Evolutionary conservation across 768 basidiomycete genomes (phyloP), one percentile per base, ranked within the genome.

Genomic region (Cyclocybe aegerita): DNA sequence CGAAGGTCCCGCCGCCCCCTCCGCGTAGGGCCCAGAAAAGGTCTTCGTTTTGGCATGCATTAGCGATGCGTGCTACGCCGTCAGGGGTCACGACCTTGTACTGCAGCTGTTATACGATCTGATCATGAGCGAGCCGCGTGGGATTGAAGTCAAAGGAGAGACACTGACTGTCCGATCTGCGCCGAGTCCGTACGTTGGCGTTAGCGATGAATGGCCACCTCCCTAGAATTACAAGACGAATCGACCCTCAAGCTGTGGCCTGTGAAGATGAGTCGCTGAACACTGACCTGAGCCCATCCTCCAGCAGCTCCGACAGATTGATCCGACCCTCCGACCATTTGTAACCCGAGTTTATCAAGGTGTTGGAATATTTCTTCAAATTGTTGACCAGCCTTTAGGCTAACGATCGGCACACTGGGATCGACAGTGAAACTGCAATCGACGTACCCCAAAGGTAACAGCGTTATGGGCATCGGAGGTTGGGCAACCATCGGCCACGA

Each of bases 41-140:
- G 62, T 82, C 80, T 47, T 67, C 50, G 50, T 81, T 77, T 56
- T 80, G 72, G 41, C 75, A 77, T 9, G 67, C 70, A 60, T 79
- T 82, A 3, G 66, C 79, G 1, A 67, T 69, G 29, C 75, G 70
- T 53, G 64, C 64, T 17, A 65, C 50, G 0, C 81, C 81, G 57
- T 80, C 77, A 0, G 81, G 78, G 1, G 79, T 81, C 5, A 82
- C 80, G 4, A 82, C 63, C 51, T 76, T 77, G 61, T 72, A 75
- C 60, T 83, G 66, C 2, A 81, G 68, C 73, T 76, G 47, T 37
- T 3, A 14, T 4, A 8, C 5, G 8, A 16, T 58, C n/a, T 49
- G 36, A 34, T 10, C 23, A 14, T 33, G 1, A 23, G 5, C 23
- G 23, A 23, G 23, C 23, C 5, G 23, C 23, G 23, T 23, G 23